Evolutionary conservation across 1,284 basidiomycete genomes (phyloP).

Genomic region (Cutaneotrichosporon dermatis): DNA sequence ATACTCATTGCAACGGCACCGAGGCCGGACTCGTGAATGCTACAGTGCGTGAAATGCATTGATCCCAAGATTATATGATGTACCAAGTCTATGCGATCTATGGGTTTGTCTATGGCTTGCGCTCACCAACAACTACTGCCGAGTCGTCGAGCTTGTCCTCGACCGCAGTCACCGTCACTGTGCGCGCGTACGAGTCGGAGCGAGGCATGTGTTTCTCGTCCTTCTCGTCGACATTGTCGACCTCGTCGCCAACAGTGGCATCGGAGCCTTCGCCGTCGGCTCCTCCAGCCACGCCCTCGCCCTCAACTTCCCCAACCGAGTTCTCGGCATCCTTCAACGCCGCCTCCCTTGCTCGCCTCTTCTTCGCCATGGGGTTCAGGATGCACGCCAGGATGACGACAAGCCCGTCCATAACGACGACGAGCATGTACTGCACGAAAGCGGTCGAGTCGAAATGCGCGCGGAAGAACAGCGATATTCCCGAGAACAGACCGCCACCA

Average conservation of each 20-base stretch:
- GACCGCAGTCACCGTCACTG: not conserved
- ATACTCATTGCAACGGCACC: no score
- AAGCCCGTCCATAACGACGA: conserved; percentile 58
- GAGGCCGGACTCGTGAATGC: not conserved
- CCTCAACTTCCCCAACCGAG: not conserved
- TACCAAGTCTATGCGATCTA: not conserved
- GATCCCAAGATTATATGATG: not conserved
- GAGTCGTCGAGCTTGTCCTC: not conserved
- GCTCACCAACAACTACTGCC: no score
- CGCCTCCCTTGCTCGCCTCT: conserved; percentile 24
- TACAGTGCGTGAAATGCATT: not conserved
- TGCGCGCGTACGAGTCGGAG: not conserved
- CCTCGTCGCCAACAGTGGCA: not conserved
- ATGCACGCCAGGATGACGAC: conserved; percentile 60
- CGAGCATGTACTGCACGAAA: conserved; percentile 52
- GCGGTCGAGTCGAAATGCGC: conserved; percentile 62
- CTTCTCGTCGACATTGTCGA: not conserved
- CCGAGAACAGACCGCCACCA: conserved; percentile 64
- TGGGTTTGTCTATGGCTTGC: no score
- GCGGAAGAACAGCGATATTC: conserved; percentile 67
- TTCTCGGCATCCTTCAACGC: conserved; percentile 5
- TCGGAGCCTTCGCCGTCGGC: not conserved
- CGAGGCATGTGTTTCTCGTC: not conserved
- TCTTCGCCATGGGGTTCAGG: conserved; percentile 56
- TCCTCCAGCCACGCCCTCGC: not conserved